Conservation (phyloP, 768 basidiomycete species). For the Russula compacta region DNA sequence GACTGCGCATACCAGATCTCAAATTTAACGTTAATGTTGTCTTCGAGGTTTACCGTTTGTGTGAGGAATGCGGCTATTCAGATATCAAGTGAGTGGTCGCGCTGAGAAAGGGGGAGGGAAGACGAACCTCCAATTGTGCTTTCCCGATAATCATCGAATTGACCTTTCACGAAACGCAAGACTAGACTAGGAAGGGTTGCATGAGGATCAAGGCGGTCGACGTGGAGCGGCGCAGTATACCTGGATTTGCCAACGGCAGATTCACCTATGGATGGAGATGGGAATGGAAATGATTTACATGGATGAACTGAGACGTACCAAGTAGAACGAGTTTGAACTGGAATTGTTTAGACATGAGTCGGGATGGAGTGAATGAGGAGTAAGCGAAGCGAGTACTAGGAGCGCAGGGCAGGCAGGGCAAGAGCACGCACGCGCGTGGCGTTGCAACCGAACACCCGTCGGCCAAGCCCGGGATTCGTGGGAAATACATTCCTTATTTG, state of each 20-base stretch:
- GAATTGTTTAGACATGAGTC: slow-evolving; percentile 79
- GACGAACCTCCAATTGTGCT: slow-evolving; percentile 82
- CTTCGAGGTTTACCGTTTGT: slow-evolving; percentile 89
- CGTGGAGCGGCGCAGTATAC: slow-evolving; percentile 31
- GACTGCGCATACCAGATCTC: slow-evolving; percentile 77
- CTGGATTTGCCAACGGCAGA: slow-evolving; percentile 97
- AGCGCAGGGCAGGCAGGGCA: not conserved
- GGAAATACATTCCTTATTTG: not conserved
- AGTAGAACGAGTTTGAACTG: slow-evolving; percentile 96
- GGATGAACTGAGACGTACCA: slow-evolving; percentile 40
- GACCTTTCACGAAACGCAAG: slow-evolving; percentile 91
- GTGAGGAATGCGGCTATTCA: slow-evolving; percentile 87
- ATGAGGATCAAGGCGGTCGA: slow-evolving; percentile 22
- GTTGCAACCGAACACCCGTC: not conserved
- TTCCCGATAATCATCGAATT: slow-evolving; percentile 93
- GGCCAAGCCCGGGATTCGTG: slow-evolving; percentile 1
- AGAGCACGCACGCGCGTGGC: not conserved
- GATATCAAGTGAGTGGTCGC: slow-evolving; percentile 20
- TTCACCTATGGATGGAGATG: slow-evolving; percentile 54
- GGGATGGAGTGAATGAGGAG: slow-evolving; percentile 19
- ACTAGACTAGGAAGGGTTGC: slow-evolving; percentile 56
- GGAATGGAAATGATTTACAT: not conserved
- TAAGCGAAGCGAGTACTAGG: not conserved
- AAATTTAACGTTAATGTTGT: slow-evolving; percentile 90
- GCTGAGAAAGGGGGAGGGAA: not conserved